phyloP scores from a whole-genome alignment of 371 early-diverging fungal species.

The Circinella umbellata region DNA sequence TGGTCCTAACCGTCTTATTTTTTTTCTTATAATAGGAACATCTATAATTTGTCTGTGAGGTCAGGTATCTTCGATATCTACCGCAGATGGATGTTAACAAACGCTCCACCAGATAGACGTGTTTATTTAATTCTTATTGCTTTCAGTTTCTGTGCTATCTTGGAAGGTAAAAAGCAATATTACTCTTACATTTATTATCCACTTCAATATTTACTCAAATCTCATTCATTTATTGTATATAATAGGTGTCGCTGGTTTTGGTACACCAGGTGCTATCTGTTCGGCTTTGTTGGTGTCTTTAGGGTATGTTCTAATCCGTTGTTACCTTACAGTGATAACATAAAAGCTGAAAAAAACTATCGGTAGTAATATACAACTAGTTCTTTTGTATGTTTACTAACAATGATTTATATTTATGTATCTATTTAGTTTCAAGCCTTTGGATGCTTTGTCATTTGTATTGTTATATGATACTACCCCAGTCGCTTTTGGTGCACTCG shows the following conservation, averaged over 20 bases:
- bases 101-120: conserved; percentile 52
- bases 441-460: conserved; percentile 47
- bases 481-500: conserved; percentile 53
- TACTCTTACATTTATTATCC: neutral
- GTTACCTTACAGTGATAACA: no score
- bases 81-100: conserved; percentile 53
- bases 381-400: no score
- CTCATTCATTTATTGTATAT: neutral
- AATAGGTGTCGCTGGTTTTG: conserved; percentile 54
- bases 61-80: conserved; percentile 54
- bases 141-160: conserved; percentile 49
- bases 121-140: conserved; percentile 48
- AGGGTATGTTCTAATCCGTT: conserved; percentile 31
- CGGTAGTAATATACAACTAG: no score
- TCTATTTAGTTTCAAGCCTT: conserved; percentile 37
- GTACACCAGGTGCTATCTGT: conserved; percentile 58
- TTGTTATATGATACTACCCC: conserved; percentile 53
- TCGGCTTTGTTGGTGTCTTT: conserved; percentile 54
- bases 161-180: conserved; percentile 41
- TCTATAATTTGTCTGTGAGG: conserved; percentile 46
- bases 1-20: neutral
- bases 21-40: conserved; percentile 30
- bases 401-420: neutral
- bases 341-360: no score
- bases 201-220: neutral